Base-by-base conservation (phyloP, 192 early-diverging fungal species). In the Paraglomus brasilianum region DNA sequence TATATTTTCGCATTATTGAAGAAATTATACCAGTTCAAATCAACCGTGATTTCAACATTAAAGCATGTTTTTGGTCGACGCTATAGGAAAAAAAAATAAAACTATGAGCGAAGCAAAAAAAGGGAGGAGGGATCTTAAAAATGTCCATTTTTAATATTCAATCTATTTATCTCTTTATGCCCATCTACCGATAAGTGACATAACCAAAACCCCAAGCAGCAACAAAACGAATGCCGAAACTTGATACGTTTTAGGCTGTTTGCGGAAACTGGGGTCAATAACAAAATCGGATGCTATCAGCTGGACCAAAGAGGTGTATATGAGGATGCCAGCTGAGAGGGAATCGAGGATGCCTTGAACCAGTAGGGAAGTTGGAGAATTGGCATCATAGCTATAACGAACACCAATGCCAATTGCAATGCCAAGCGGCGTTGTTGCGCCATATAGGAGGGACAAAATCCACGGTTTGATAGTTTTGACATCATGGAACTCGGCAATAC, bases 351-450 rank as follows among this genome's bases (percentile, higher is more conserved):
- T 81, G 4, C 92, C 95, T 72, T 91, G 86, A 10, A 86, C 72
- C 14, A 92, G 53, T 22, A 94, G 74, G 4, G 87, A 73, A 0
- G 78, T 65, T 0, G 75, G 61, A 0, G 84, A 82, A 9, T 80
- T 72, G 2, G 82, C 82, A 19, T 88, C 78, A 76, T 88, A 89
- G 8, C 86, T 72, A 36, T 80, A 66, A 5, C 82, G 80, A 62
- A 94, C 80, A 43, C 76, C 86, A 63, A 95, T 89, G 19, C 95
- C 93, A 53, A 95, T 81, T 0, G 79, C 84, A 50, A 89, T 80
- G 36, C 95, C 95, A 45, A 95, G 6, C 8, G 95, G 95, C 11
- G 94, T 95, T 17, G 86, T 93, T n/a, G 86, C n/a, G 0, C 87
- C 80, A 75, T 90, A 92, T 38, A 87, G 59, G 5, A 82, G 47